These are phyloP conservation scores for Penicillium maclennaniae DNA, from an alignment of 495 filamentous ascomycete species.

Conservation along the genomic window DNA sequence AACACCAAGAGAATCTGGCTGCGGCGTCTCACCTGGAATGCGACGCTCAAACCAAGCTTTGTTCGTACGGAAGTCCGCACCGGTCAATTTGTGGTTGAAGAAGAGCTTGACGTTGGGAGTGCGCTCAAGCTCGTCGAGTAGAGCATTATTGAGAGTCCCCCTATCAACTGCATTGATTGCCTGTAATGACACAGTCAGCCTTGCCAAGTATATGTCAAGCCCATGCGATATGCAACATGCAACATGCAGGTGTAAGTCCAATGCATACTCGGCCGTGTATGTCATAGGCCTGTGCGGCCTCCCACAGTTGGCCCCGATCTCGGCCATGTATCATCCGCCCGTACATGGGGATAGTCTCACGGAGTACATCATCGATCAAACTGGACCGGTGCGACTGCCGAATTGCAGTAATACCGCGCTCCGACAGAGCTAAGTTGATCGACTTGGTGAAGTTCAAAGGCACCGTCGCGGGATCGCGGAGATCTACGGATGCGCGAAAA, in stretches of 20 bases:
- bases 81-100: slow-evolving; percentile 88
- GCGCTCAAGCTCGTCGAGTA: slow-evolving; percentile 79
- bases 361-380: slow-evolving; percentile 68
- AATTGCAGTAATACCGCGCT: slow-evolving; percentile 90
- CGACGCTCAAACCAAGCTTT: slow-evolving; percentile 82
- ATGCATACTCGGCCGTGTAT: slow-evolving; percentile 70
- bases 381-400: slow-evolving; percentile 56
- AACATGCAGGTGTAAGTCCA: slow-evolving; percentile 2
- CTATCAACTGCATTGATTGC: slow-evolving; percentile 68
- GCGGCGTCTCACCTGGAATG: slow-evolving; percentile 29
- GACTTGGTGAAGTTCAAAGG: slow-evolving; percentile 96
- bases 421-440: slow-evolving; percentile 92
- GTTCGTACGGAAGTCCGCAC: slow-evolving; percentile 72
- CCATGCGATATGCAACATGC: not conserved
- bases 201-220: not conserved
- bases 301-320: slow-evolving; percentile 61
- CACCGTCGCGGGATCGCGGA: slow-evolving; percentile 75
- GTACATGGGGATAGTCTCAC: slow-evolving; percentile 82
- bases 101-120: slow-evolving; percentile 83
- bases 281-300: slow-evolving; percentile 85
- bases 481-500: slow-evolving; percentile 54
- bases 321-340: slow-evolving; percentile 96
- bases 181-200: slow-evolving; percentile 23
- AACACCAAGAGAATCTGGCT: slow-evolving; percentile 24
- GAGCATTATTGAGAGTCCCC: slow-evolving; percentile 73